These are phyloP conservation scores for Albifimbria verrucaria DNA, from an alignment of 2,329 filamentous ascomycete genomes.

Conservation along the genomic window DNA sequence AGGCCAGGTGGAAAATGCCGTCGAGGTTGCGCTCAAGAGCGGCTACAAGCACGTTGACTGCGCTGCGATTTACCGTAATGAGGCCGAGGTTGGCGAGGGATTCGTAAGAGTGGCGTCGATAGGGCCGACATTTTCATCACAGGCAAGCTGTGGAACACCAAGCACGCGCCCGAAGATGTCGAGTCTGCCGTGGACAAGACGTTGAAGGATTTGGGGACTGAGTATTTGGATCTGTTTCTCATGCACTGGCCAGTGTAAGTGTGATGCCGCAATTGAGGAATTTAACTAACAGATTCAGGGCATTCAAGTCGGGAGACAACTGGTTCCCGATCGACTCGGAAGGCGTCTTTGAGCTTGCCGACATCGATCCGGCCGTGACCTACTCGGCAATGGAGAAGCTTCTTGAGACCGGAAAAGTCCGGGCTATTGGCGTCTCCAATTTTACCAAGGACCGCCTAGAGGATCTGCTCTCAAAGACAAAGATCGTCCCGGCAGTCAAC, in stretches of 20 bases:
- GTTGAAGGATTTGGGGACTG: constrained; percentile 42
- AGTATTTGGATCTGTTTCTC: constrained; percentile 40
- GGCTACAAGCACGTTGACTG: constrained; percentile 43
- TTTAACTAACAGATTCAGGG: constrained; percentile 19
- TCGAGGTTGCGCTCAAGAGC: constrained; percentile 36
- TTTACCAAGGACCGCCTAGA: constrained; percentile 39
- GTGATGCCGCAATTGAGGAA: not conserved
- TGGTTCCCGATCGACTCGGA: constrained; percentile 44
- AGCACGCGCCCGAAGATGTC: constrained; percentile 44
- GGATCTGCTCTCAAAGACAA: constrained; percentile 45
- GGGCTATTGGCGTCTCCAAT: constrained; percentile 49
- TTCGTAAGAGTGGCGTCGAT: constrained; percentile 33
- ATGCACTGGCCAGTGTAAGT: constrained; percentile 25
- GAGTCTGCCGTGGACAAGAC: constrained; percentile 43
- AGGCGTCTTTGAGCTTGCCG: constrained; percentile 64
- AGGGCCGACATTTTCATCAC: constrained; percentile 46
- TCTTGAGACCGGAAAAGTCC: constrained; percentile 33
- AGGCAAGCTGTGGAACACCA: constrained; percentile 60
- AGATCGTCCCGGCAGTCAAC: constrained; percentile 58
- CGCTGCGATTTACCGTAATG: constrained; percentile 42
- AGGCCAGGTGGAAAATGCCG: constrained; percentile 37
- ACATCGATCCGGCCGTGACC: constrained; percentile 37
- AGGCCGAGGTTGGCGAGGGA: constrained; percentile 36
- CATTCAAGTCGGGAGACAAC: constrained; percentile 50
- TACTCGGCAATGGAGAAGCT: constrained; percentile 38